Percentiles rank a stretch among this genome's conserved stretches.
Evolutionary conservation across 2,329 filamentous ascomycete genomes (phyloP).

Genomic region (Aspergillus sp.): DNA sequence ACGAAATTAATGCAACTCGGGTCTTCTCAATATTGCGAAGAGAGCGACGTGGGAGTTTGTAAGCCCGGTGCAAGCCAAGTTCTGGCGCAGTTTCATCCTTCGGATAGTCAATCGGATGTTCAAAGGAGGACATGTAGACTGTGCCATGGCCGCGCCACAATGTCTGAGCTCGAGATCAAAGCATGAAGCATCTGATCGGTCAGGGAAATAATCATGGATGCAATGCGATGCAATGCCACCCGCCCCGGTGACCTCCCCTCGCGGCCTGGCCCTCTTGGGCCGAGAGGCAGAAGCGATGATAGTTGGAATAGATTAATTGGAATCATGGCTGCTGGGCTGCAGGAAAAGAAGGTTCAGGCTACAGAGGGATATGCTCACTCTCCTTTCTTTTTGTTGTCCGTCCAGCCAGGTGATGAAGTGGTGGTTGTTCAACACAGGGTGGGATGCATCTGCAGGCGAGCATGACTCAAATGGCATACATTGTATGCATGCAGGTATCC

Average conservation of each 20-base stretch:
- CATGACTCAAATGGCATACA: slow-evolving; percentile 9
- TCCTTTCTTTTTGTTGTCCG: background rate
- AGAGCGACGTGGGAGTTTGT: background rate
- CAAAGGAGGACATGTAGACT: background rate
- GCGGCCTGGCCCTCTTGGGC: background rate
- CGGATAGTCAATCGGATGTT: background rate
- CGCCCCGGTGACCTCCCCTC: background rate
- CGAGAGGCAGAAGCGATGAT: background rate
- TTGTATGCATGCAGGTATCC: slow-evolving; percentile 4
- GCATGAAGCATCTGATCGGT: background rate
- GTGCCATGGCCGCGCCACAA: slow-evolving; percentile 2
- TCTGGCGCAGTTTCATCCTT: background rate
- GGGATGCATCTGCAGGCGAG: background rate
- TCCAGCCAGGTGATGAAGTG: background rate
- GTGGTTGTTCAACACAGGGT: background rate
- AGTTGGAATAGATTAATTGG: background rate
- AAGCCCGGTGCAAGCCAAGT: background rate
- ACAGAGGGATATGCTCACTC: background rate
- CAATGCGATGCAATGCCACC: slow-evolving; percentile 7
- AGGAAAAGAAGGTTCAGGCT: background rate
- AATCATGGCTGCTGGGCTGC: background rate
- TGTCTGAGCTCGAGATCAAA: slow-evolving; percentile 5
- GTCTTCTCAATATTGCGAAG: too few species aligned
- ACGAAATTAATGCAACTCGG: background rate
- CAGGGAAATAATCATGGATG: background rate